These are phyloP conservation scores for Aspergillus persii DNA, from an alignment of 2,329 filamentous ascomycete species.

Conservation along the genomic window DNA sequence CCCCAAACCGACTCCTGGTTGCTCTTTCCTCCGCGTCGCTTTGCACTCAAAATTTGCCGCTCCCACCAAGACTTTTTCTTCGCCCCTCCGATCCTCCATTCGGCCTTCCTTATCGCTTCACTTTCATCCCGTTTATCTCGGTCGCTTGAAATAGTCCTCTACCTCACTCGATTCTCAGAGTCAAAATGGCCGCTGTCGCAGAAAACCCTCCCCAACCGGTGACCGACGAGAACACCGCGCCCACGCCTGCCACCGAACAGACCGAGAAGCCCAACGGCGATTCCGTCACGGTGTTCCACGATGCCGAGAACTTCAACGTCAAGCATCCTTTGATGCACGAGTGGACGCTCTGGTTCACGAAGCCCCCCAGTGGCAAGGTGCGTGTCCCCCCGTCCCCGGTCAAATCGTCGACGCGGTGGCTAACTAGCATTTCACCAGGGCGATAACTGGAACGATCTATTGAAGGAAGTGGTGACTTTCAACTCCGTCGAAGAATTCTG, in stretches of 20 bases:
- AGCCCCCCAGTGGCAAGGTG: constrained; percentile 94
- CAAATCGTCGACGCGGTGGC: not conserved
- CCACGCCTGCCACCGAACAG: constrained; percentile 45
- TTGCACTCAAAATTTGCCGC: constrained; percentile 23
- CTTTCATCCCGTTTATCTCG: not conserved
- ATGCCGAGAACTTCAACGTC: constrained; percentile 98
- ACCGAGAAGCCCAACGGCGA: constrained; percentile 47
- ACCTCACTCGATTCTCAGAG: constrained; percentile 2
- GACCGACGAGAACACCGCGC: constrained; percentile 56
- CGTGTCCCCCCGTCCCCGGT: not conserved
- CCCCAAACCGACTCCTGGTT: constrained; percentile 16
- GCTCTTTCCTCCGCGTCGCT: constrained; percentile 26
- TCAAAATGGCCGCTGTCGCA: constrained; percentile 38
- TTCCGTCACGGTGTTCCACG: constrained; percentile 91
- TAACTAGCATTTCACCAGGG: constrained; percentile 55
- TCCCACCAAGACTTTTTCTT: constrained; percentile 17
- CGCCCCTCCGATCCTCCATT: constrained; percentile 9
- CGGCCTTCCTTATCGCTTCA: constrained; percentile 5
- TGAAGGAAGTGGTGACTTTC: constrained; percentile 98
- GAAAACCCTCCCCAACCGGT: constrained; percentile 36
- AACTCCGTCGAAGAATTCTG: constrained; percentile 99
- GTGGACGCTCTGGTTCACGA: constrained; percentile 99
- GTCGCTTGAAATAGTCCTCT: not conserved
- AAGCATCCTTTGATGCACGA: constrained; percentile 97
- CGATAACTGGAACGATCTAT: constrained; percentile 96